phyloP scores from a whole-genome alignment of 768 basidiomycete species.

The Glaciozyma antarctica region DNA sequence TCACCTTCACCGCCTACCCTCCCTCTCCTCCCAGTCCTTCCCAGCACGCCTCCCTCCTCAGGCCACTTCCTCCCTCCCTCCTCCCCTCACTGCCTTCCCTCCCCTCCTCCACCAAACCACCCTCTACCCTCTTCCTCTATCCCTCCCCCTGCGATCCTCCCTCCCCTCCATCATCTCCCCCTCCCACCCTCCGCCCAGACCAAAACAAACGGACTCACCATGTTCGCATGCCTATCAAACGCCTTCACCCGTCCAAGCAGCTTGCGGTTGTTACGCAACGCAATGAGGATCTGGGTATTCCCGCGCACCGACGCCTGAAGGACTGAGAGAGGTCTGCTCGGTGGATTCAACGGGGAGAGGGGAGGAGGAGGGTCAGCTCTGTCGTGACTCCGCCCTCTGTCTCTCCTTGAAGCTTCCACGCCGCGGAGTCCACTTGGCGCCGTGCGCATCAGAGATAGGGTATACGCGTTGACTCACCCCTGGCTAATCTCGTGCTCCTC shows the following conservation, averaged over 20 bases:
- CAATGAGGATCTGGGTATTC: slow-evolving; percentile 94
- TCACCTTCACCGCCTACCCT: too few relatives aligned
- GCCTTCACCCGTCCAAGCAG: slow-evolving; percentile 60
- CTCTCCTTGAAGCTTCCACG: too few relatives aligned
- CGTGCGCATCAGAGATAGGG: too few relatives aligned
- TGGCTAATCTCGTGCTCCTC: slow-evolving; percentile 99
- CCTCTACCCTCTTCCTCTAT: too few relatives aligned
- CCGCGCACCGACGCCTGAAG: slow-evolving; percentile 95
- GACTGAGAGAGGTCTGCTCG: slow-evolving; percentile 68
- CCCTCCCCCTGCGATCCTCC: too few relatives aligned
- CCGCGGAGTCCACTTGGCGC: too few relatives aligned
- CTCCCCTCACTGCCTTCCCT: too few relatives aligned
- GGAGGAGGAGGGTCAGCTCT: background rate
- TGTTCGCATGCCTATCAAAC: slow-evolving; percentile 96
- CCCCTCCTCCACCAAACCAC: too few relatives aligned
- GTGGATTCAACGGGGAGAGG: slow-evolving; percentile 1
- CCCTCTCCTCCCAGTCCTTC: too few relatives aligned
- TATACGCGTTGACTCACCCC: slow-evolving; percentile 42
- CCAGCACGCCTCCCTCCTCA: too few relatives aligned
- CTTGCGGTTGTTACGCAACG: slow-evolving; percentile 96
- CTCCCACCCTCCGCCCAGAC: too few relatives aligned
- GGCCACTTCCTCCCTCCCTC: too few relatives aligned
- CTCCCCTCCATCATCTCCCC: background rate
- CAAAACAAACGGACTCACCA: slow-evolving; percentile 53
- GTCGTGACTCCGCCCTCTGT: background rate